Base-by-base conservation (phyloP, 192 early-diverging fungal genomes). In the Entophlyctis luteolus region DNA sequence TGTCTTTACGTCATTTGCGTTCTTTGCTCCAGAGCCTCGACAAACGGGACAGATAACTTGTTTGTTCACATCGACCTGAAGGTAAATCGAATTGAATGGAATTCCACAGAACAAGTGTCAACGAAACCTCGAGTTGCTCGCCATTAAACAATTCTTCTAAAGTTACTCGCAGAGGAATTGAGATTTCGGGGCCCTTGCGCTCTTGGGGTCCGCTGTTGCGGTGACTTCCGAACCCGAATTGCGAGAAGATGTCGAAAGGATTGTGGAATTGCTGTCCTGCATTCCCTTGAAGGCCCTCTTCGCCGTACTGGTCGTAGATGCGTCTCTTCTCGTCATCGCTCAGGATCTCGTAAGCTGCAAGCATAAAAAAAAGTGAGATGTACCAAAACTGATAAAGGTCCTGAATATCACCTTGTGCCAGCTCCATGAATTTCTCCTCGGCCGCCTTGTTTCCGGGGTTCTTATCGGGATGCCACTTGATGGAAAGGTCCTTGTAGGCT, bases 201-300 rank as follows among this genome's bases (percentile, higher is more conserved):
- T 96, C 94, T 65, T 86, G 84, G 31, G 54, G 50, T 2, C 48
- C 36, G 12, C 59, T 5, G 10, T 32, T n/a, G 54, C 63, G 72
- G n/a, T 76, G 74, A 12, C 82, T 75, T 48, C 82, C 83, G 72
- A 85, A 87, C 5, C 62, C 28, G 32, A 73, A 83, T 79, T 96
- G 91, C 2, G 88, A 83, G 76, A 99, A 99, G 45, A 99, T 95
- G 75, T 99, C 97, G 75, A 97, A 98, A 14, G 97, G 95, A 72
- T 98, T 90, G 62, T 94, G 92, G 84, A 92, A 92, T 22, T 79
- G 71, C 25, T 75, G 71, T 29, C 50, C 23, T 25, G 70, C 18
- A 31, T 84, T 79, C n/a, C 79, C 70, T 72, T 95, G 90, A 53
- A 99, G 79, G 14, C 95, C 97, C 67, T 99, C 97, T 75, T 97